Evolutionary conservation across 257 asterid species (phyloP).

Genomic region (Agastache rugosa): DNA sequence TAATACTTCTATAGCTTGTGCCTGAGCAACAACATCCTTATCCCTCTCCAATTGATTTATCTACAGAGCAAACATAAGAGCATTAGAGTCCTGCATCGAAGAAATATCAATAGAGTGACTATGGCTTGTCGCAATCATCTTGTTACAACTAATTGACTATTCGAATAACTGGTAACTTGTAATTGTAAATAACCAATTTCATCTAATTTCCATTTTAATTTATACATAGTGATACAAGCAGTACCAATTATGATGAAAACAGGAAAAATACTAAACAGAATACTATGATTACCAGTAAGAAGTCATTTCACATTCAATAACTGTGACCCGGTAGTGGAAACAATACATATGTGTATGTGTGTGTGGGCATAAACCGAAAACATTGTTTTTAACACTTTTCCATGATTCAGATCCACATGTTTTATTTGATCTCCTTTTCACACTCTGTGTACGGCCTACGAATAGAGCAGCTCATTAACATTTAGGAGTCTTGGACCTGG

Average conservation of each 20-base stretch:
- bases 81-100: constrained; percentile 26
- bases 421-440: no score
- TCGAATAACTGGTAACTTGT: background rate
- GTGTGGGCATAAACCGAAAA: background rate
- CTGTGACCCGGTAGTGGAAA: no score
- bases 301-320: background rate
- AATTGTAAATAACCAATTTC: constrained; percentile 18
- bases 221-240: constrained; percentile 17
- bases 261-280: constrained; percentile 1
- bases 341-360: background rate
- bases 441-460: background rate
- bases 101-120: constrained; percentile 27
- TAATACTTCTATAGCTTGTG: constrained; percentile 84
- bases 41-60: constrained; percentile 97
- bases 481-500: constrained; percentile 9
- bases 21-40: constrained; percentile 96
- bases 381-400: background rate
- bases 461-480: constrained; percentile 1
- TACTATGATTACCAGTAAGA: constrained; percentile 9
- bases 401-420: background rate
- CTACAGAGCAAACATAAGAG: constrained; percentile 47
- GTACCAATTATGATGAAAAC: background rate
- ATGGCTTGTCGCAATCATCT: background rate
- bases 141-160: constrained; percentile 20
- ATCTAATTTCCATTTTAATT: constrained; percentile 18